These are phyloP conservation scores for Barnettozyma californica DNA, from an alignment of 805 yeast species.

Conservation along the genomic window DNA sequence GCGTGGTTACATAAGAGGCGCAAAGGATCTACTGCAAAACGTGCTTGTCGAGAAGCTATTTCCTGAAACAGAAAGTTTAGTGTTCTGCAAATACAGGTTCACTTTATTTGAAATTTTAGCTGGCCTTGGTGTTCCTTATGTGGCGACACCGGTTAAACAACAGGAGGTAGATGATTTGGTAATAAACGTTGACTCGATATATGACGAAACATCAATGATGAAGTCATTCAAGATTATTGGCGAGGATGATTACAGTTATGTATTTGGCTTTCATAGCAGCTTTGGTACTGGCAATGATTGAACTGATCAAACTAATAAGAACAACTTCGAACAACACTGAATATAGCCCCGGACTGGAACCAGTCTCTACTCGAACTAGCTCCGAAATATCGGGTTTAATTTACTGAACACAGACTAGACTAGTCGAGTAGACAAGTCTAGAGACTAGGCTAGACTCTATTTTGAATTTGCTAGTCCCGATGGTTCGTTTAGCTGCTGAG, in stretches of 20 bases:
- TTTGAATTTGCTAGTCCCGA: no score
- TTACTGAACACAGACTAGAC: no score
- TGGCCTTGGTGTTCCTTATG: slow-evolving; percentile 45
- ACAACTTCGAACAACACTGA: background rate
- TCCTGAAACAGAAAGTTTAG: slow-evolving; percentile 35
- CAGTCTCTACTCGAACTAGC: no score
- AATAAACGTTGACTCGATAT: background rate
- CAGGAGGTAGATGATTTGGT: background rate
- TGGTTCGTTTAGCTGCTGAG: no score
- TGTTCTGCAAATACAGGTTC: slow-evolving; percentile 55
- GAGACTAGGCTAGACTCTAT: no score
- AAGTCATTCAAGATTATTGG: background rate
- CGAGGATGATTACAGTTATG: background rate
- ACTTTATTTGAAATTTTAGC: slow-evolving; percentile 51
- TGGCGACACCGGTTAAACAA: slow-evolving; percentile 39
- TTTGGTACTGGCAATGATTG: background rate
- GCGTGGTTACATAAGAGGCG: background rate
- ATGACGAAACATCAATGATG: background rate
- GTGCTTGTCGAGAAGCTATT: slow-evolving; percentile 22
- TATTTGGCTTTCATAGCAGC: background rate
- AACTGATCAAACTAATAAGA: background rate
- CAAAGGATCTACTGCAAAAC: background rate
- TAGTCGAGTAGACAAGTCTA: no score
- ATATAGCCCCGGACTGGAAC: no score
- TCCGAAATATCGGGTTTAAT: no score